phyloP scores from a whole-genome alignment of 1,139 yeast species.

The Kluyveromyces sp. region DNA sequence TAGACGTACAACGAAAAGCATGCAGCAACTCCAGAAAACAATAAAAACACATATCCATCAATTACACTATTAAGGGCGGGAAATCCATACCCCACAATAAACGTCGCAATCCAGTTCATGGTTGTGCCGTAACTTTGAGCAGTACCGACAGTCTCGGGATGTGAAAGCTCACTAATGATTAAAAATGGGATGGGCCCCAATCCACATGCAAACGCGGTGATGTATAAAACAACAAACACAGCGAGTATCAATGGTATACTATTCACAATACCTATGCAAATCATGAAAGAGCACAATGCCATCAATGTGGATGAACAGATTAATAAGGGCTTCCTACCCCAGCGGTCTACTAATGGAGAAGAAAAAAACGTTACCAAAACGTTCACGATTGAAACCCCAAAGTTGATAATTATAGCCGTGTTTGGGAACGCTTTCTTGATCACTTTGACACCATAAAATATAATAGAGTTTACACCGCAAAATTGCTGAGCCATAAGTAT shows the following conservation, averaged over 20 bases:
- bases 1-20: conserved; percentile 43
- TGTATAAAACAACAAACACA: conserved; percentile 61
- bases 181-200: conserved; percentile 92
- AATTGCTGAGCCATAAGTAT: conserved; percentile 84
- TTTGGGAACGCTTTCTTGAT: conserved; percentile 58
- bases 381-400: conserved; percentile 66
- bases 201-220: conserved; percentile 82
- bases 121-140: conserved; percentile 93
- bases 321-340: conserved; percentile 72
- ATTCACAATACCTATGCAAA: conserved; percentile 58
- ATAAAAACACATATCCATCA: conserved; percentile 74
- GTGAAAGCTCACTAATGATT: conserved; percentile 82
- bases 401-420: conserved; percentile 61
- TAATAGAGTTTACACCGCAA: conserved; percentile 85
- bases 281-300: conserved; percentile 55
- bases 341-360: conserved; percentile 62
- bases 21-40: conserved; percentile 56
- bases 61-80: conserved; percentile 58
- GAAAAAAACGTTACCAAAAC: conserved; percentile 63
- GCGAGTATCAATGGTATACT: conserved; percentile 49
- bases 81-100: conserved; percentile 69
- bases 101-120: conserved; percentile 87
- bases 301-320: conserved; percentile 58
- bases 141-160: conserved; percentile 65
- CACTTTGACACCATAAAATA: conserved; percentile 86